Evolutionary conservation across 2,329 filamentous ascomycete genomes (phyloP).

Genomic region (Talaromyces albobiverticillius): DNA sequence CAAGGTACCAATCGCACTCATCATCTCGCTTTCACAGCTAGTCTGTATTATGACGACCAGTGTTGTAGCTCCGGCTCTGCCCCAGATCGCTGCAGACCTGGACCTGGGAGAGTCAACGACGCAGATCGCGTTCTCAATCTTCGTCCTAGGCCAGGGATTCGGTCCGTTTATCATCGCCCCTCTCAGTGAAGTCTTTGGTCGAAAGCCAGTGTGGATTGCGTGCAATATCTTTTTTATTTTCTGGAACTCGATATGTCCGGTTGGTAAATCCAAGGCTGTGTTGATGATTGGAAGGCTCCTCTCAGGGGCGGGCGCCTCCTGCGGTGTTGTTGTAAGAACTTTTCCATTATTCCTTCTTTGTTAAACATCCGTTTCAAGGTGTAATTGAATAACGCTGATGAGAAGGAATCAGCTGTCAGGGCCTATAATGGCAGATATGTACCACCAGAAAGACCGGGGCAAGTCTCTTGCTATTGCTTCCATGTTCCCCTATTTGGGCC

Average conservation of each 20-base stretch:
- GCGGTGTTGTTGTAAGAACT: conserved; percentile 6
- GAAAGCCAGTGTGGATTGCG: conserved; percentile 54
- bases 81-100: conserved; percentile 46
- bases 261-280: conserved; percentile 53
- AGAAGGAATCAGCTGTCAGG: conserved; percentile 3
- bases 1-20: conserved; percentile 48
- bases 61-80: conserved; percentile 45
- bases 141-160: conserved; percentile 58
- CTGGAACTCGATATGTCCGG: conserved; percentile 64
- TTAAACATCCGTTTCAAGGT: too few relatives aligned
- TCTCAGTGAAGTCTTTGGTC: conserved; percentile 63
- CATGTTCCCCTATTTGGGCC: conserved; percentile 13
- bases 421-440: conserved; percentile 12
- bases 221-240: conserved; percentile 59
- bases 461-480: conserved; percentile 13
- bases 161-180: conserved; percentile 60
- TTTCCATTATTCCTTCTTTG: not conserved
- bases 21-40: conserved; percentile 44
- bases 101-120: conserved; percentile 40
- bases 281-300: conserved; percentile 63
- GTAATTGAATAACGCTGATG: not conserved
- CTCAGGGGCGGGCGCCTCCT: conserved; percentile 60
- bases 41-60: conserved; percentile 24
- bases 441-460: conserved; percentile 8
- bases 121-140: conserved; percentile 60